phyloP scores from a whole-genome alignment of 805 yeast genomes.

The Saccharomycopsis capsularis region DNA sequence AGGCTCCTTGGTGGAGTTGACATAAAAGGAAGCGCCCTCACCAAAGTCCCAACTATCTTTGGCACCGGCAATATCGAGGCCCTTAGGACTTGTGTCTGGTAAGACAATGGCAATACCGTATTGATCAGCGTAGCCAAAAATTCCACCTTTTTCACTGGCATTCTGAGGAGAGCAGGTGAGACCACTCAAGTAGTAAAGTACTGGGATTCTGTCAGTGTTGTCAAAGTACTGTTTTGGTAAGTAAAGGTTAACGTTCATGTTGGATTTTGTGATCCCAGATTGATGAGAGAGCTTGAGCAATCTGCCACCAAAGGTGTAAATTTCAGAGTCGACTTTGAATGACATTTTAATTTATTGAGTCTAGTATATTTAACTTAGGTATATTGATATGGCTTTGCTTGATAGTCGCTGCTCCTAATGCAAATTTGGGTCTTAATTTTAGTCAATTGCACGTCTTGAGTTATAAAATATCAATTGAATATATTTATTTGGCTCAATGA shows the following conservation, averaged over 20 bases:
- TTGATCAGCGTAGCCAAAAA: constrained; percentile 72
- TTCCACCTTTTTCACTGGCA: constrained; percentile 87
- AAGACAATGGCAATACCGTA: constrained; percentile 83
- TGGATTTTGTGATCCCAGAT: constrained; percentile 55
- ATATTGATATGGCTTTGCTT: too few relatives aligned
- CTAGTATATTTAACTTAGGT: too few relatives aligned
- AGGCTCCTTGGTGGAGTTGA: constrained; percentile 72
- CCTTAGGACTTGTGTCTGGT: constrained; percentile 97
- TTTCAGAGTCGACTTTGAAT: constrained; percentile 37
- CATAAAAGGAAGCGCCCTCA: constrained; percentile 90
- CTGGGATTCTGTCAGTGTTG: constrained; percentile 45
- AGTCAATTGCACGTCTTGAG: too few relatives aligned
- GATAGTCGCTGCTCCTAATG: too few relatives aligned
- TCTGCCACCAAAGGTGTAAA: constrained; percentile 66
- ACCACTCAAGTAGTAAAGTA: constrained; percentile 76
- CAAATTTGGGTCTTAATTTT: too few relatives aligned
- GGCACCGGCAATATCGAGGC: constrained; percentile 69
- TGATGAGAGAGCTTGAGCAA: constrained; percentile 69
- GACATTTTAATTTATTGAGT: too few relatives aligned
- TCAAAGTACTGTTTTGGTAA: constrained; percentile 52
- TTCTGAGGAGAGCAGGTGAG: constrained; percentile 90
- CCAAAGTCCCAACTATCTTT: constrained; percentile 87
- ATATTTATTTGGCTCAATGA: too few relatives aligned
- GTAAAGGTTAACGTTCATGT: constrained; percentile 80
- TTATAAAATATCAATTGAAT: too few relatives aligned